phyloP scores from a whole-genome alignment of 108 stramenopile species.

The Skeletonema tropicum region DNA sequence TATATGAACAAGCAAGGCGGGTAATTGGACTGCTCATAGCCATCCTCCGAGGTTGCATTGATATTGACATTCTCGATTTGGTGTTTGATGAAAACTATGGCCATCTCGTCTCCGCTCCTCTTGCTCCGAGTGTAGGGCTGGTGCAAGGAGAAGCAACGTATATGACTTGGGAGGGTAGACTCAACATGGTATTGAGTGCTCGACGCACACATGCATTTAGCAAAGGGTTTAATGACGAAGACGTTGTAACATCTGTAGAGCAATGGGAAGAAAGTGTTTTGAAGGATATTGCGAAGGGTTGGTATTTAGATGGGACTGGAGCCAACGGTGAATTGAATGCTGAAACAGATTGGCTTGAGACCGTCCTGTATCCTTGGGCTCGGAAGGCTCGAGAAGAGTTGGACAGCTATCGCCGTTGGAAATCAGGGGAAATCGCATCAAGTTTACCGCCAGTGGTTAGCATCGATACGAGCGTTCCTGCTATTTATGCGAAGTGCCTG shows the following conservation, averaged over 20 bases:
- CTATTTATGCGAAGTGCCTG: slow-evolving; percentile 59
- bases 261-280: slow-evolving; percentile 62
- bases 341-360: slow-evolving; percentile 61
- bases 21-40: slow-evolving; percentile 76
- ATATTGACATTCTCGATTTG: slow-evolving; percentile 75
- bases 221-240: slow-evolving; percentile 66
- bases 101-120: slow-evolving; percentile 73
- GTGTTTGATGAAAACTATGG: slow-evolving; percentile 83
- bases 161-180: slow-evolving; percentile 72
- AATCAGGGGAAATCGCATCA: slow-evolving; percentile 21
- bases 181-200: slow-evolving; percentile 63
- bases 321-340: slow-evolving; percentile 54
- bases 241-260: slow-evolving; percentile 50
- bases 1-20: slow-evolving; percentile 67
- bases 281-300: slow-evolving; percentile 50
- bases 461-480: slow-evolving; percentile 63
- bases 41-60: slow-evolving; percentile 64
- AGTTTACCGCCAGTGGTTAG: slow-evolving; percentile 31
- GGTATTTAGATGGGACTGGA: slow-evolving; percentile 58
- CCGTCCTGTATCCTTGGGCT: slow-evolving; percentile 73
- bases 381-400: slow-evolving; percentile 56
- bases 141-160: slow-evolving; percentile 65
- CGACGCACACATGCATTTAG: slow-evolving; percentile 50
- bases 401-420: slow-evolving; percentile 75
- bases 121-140: slow-evolving; percentile 59